Base-by-base conservation (phyloP, 352 stramenopile species). In the Thalassiosira allenii region DNA sequence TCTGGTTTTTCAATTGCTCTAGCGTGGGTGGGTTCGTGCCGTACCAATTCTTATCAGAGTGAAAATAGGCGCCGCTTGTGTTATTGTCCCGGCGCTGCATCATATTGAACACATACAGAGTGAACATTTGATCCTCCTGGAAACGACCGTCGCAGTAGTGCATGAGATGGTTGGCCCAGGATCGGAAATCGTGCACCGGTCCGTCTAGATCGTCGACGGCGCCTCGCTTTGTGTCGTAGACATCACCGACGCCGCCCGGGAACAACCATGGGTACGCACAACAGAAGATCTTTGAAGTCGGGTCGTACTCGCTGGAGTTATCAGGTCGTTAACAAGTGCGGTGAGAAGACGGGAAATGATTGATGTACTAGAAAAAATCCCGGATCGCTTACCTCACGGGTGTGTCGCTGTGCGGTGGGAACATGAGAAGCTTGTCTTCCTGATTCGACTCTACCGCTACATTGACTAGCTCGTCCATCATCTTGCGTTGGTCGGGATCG, bases 161-260 rank as follows among this genome's bases (percentile, higher is more conserved):
- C 23, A 83, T n/a, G 2, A 83, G n/a, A 63, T 83, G 66, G 11
- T 32, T 57, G n/a, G 54, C 75, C 75, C 75, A 83, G n/a, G n/a
- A n/a, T n/a, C n/a, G n/a, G n/a, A n/a, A n/a, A 1, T 1, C 4
- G 2, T 27, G 11, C 8, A 75, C 29, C n/a, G 69, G 27, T n/a
- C n/a, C n/a, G n/a, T n/a, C n/a, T n/a, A n/a, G n/a, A n/a, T n/a
- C n/a, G n/a, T n/a, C n/a, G 44, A 29, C 27, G 25, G 41, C 53
- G 34, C 67, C 65, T 56, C 67, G 27, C 44, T 32, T 64, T 47
- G 41, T 20, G 33, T 83, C 75, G 34, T 78, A 74, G 0, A 79
- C 17, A 61, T 79, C 75, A 20, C 52, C 66, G 11, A 76, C 32
- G 2, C 72, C 72, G 5, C 72, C 72, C 3, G 72, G 72, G 33